These are phyloP conservation scores for Ilex paraguariensis DNA, from an alignment of 305 asterid genomes.

Conservation along the genomic window DNA sequence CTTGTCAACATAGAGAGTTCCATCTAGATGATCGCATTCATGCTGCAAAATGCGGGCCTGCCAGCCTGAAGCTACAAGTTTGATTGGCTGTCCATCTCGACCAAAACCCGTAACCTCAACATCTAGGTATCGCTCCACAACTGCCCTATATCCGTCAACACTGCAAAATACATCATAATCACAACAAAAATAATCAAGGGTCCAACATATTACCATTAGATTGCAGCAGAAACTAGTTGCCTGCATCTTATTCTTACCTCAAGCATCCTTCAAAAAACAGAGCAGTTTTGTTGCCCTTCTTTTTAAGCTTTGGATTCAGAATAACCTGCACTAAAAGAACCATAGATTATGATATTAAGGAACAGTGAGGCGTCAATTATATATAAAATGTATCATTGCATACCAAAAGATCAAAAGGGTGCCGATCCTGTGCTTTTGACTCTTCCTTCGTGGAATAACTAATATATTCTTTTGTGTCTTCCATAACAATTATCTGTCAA, in stretches of 20 bases:
- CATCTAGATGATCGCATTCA: constrained; percentile 88
- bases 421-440: constrained; percentile 61
- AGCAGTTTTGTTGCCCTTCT: constrained; percentile 65
- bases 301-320: constrained; percentile 64
- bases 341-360: constrained; percentile 12
- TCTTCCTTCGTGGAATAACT: constrained; percentile 61
- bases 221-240: neutral
- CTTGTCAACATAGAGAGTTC: constrained; percentile 78
- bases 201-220: too few species aligned
- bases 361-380: neutral
- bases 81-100: constrained; percentile 56
- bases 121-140: constrained; percentile 76
- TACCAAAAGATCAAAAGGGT: constrained; percentile 88
- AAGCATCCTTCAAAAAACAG: constrained; percentile 92
- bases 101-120: constrained; percentile 79
- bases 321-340: constrained; percentile 59
- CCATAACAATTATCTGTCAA: constrained; percentile 78
- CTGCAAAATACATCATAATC: constrained; percentile 30
- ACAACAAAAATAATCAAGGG: neutral
- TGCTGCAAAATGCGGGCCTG: constrained; percentile 95
- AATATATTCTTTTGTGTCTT: constrained; percentile 73
- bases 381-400: constrained; percentile 8
- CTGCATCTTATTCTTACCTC: constrained; percentile 56
- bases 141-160: constrained; percentile 80
- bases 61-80: constrained; percentile 88